Percentiles rank a stretch among this genome's conserved stretches.
Conservation (phyloP, 768 basidiomycete species). For the Pleurotus tuber-regium region DNA sequence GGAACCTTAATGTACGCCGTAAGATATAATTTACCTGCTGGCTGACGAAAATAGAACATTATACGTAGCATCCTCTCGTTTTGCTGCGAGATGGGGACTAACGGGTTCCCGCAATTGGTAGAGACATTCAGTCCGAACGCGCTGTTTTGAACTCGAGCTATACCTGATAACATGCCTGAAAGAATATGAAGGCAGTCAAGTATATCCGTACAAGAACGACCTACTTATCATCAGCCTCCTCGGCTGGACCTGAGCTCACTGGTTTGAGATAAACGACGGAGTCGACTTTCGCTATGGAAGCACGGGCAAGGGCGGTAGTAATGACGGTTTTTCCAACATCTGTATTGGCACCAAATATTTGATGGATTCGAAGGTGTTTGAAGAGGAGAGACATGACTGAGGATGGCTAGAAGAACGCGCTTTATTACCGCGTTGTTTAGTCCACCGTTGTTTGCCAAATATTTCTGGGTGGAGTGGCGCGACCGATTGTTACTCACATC, state of each 20-base stretch:
- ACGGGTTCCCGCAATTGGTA: slow-evolving; percentile 87
- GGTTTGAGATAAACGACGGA: slow-evolving; percentile 81
- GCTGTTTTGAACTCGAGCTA: slow-evolving; percentile 34
- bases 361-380: slow-evolving; percentile 81
- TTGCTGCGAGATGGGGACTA: slow-evolving; percentile 88
- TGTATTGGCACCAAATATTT: slow-evolving; percentile 95
- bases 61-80: slow-evolving; percentile 23
- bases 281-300: slow-evolving; percentile 57
- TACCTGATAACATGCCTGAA: slow-evolving; percentile 66
- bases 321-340: slow-evolving; percentile 95
- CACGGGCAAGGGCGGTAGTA: slow-evolving; percentile 78
- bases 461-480: slow-evolving; percentile 3
- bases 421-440: slow-evolving; percentile 8
- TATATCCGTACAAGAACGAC: slow-evolving; percentile 17
- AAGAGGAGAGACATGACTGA: slow-evolving; percentile 75
- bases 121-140: slow-evolving; percentile 65
- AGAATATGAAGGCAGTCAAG: background rate
- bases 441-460: background rate
- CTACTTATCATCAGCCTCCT: slow-evolving; percentile 85
- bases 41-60: slow-evolving; percentile 22
- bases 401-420: background rate
- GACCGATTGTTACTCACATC: background rate
- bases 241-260: slow-evolving; percentile 79
- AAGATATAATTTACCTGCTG: background rate
- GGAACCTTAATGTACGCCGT: slow-evolving; percentile 33